Evolutionary conservation across 208 protist genomes (phyloP), one percentile per base, ranked within the genome.

Genomic region (Leishmania aethiopica): DNA sequence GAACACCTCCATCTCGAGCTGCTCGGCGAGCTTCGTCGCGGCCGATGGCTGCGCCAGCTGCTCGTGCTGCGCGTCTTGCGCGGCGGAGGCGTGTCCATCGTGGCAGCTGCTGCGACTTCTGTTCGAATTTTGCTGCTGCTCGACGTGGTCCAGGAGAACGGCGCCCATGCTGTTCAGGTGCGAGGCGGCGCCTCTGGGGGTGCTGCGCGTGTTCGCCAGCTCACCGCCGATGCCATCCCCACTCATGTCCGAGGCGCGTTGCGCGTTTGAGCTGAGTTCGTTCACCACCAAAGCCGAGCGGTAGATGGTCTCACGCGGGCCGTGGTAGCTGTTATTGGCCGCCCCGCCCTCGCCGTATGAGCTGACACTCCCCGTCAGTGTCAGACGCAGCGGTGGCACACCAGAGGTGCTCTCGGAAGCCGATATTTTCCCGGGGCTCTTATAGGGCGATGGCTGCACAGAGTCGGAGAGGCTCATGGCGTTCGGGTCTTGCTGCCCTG

Each of bases 1-100:
- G 75, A 97, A 97, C 28, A 89, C 83, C 77, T 97, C 87, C 84
- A 96, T 87, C 78, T 89, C 86, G 19, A 93, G 81, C 79, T 90
- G 72, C 71, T 92, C 79, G 59, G 78, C 80, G 45, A 93, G 69
- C 51, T 75, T 81, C 15, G 73, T 77, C 4, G 64, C 45, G 5
- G 83, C 77, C 0, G 81, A 79, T 17, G 78, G 79, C 40, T 64
- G 47, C 0, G 66, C 77, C 60, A 82, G 70, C 10, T 42, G 69
- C 32, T 67, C 83, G 19, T 60, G 35, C 25, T 32, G 22, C 28
- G 51, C 42, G 47, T 45, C 79, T 53, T 32, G 35, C 53, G 53
- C 51, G 62, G 73, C 42, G n/a, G 79, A 45, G 75, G 66, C 53
- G 69, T 66, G 6, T 62, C 25, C 67, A 42, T 40, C 45, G 17